Evolutionary conservation across 768 basidiomycete genomes (phyloP).

Genomic region (Chiua virens): DNA sequence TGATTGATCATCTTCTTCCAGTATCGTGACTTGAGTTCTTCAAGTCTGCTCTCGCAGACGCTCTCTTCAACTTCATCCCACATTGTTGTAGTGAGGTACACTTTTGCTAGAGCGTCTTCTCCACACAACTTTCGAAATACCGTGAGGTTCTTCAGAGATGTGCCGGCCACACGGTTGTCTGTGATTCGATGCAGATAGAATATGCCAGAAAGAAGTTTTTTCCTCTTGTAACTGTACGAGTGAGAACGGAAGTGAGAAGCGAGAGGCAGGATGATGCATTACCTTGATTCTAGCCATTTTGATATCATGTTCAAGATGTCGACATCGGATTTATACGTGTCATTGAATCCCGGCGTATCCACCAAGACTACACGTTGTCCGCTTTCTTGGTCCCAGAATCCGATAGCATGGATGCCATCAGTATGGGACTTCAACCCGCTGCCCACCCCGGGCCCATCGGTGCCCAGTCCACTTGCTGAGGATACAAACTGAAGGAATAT

Average conservation of each 20-base stretch:
- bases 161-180: no score
- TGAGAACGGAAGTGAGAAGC: no score
- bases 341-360: conserved; percentile 26
- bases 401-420: conserved; percentile 1
- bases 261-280: not conserved
- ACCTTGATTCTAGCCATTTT: not conserved
- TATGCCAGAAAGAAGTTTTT: no score
- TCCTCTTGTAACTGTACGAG: no score
- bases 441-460: conserved; percentile 4
- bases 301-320: conserved; percentile 5
- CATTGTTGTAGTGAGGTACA: no score
- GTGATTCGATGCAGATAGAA: no score
- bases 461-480: conserved; percentile 1
- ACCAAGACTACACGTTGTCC: conserved; percentile 14
- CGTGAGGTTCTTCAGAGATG: no score
- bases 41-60: no score
- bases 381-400: conserved; percentile 2
- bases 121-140: no score
- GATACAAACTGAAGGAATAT: conserved; percentile 9
- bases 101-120: no score
- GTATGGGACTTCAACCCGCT: conserved; percentile 11
- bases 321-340: conserved; percentile 14
- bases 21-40: conserved; percentile 1
- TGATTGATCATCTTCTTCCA: conserved; percentile 8
- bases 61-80: no score